Percentiles rank a stretch among this genome's conserved stretches.
Conservation (phyloP, 805 yeast species). For the Barnettozyma sp. region DNA sequence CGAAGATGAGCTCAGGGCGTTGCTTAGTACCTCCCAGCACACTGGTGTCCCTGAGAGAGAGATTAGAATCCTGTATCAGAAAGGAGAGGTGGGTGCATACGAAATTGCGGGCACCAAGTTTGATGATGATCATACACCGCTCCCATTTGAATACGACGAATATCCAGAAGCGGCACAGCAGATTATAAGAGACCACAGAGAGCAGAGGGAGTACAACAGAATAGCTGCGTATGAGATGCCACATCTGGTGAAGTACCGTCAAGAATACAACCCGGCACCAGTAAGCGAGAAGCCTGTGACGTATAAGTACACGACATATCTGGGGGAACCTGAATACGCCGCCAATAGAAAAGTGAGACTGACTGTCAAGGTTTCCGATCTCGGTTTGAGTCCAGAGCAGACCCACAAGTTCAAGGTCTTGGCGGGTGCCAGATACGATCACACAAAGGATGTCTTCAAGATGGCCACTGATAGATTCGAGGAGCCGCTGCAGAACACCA, state of each 20-base stretch:
- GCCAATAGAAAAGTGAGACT: constrained; percentile 65
- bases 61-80: constrained; percentile 32
- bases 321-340: constrained; percentile 54
- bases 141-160: constrained; percentile 54
- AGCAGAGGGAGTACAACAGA: constrained; percentile 68
- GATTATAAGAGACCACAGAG: constrained; percentile 62
- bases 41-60: constrained; percentile 33
- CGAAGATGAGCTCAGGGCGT: constrained; percentile 49
- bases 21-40: constrained; percentile 40
- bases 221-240: constrained; percentile 93
- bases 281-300: constrained; percentile 41
- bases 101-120: constrained; percentile 28
- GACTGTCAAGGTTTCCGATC: constrained; percentile 43
- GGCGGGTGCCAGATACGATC: constrained; percentile 72
- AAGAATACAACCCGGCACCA: constrained; percentile 50
- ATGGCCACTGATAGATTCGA: constrained; percentile 59
- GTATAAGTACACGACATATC: constrained; percentile 65
- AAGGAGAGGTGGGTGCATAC: constrained; percentile 37
- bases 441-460: constrained; percentile 48
- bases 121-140: constrained; percentile 32
- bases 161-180: constrained; percentile 67
- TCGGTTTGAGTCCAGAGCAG: constrained; percentile 45
- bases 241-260: constrained; percentile 65
- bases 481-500: constrained; percentile 83
- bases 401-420: constrained; percentile 71